Conservation (phyloP, 805 yeast genomes). For the Candida insectorum region DNA sequence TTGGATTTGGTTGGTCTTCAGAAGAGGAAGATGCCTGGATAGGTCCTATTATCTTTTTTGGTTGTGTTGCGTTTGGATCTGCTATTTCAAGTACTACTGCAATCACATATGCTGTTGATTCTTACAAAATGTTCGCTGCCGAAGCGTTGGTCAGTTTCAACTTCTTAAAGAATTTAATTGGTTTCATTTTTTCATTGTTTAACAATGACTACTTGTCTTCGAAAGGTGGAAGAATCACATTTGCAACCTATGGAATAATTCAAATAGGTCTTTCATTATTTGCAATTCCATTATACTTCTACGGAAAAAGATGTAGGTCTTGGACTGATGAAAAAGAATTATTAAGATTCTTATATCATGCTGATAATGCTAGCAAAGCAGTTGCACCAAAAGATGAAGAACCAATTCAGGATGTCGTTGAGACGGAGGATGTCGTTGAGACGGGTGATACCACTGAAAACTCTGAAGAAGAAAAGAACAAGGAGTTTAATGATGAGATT, state of each 20-base stretch:
- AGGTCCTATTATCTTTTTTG: constrained; percentile 56
- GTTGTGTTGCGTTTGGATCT: constrained; percentile 56
- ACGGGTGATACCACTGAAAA: background rate
- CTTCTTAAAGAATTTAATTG: constrained; percentile 50
- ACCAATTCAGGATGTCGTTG: background rate
- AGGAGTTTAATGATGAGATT: too few relatives aligned
- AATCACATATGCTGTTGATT: constrained; percentile 57
- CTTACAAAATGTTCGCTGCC: constrained; percentile 54
- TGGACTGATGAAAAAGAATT: constrained; percentile 51
- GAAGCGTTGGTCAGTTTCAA: constrained; percentile 58
- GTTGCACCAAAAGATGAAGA: background rate
- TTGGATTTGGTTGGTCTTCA: constrained; percentile 65
- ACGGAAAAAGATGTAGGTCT: constrained; percentile 48
- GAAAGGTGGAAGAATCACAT: constrained; percentile 44
- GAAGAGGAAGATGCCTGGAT: constrained; percentile 47
- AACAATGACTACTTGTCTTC: constrained; percentile 43
- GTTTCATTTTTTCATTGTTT: constrained; percentile 55
- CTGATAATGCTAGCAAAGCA: constrained; percentile 8
- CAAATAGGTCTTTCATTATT: constrained; percentile 46
- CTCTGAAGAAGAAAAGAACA: background rate
- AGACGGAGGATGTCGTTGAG: background rate
- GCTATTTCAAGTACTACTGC: constrained; percentile 60
- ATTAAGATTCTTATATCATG: constrained; percentile 34
- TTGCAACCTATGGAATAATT: constrained; percentile 50
- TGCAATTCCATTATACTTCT: constrained; percentile 51